These are phyloP conservation scores for Suhomyces maxii DNA, from an alignment of 1,139 yeast species.

Conservation along the genomic window DNA sequence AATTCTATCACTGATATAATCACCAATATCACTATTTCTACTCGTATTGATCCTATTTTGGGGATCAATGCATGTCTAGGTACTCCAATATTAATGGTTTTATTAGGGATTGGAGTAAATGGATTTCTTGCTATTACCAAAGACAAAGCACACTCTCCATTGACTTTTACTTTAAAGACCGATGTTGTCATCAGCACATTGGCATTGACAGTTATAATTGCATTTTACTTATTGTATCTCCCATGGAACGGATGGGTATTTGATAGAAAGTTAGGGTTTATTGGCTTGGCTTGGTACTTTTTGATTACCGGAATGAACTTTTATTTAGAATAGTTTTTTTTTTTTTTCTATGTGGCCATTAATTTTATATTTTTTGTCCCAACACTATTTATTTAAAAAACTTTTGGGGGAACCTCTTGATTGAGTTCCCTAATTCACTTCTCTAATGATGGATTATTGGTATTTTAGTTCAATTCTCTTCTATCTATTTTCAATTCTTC, in stretches of 20 bases:
- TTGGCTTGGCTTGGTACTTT: constrained; percentile 13
- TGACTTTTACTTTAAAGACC: constrained; percentile 25
- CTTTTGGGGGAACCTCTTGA: no score
- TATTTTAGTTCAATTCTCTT: no score
- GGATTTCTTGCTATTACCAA: constrained; percentile 23
- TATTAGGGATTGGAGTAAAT: constrained; percentile 44
- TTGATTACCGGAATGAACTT: constrained; percentile 12
- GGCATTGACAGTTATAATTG: constrained; percentile 26
- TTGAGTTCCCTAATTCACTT: no score
- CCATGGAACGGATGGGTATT: constrained; percentile 38
- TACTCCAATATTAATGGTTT: constrained; percentile 39
- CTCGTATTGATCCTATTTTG: constrained; percentile 33
- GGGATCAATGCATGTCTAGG: constrained; percentile 47
- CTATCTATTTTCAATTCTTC: background rate
- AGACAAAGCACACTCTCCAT: constrained; percentile 15
- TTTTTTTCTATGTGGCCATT: no score
- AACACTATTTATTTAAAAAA: no score
- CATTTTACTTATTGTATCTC: constrained; percentile 28
- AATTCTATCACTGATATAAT: constrained; percentile 45
- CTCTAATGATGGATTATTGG: no score
- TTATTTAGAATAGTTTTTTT: constrained; percentile 5
- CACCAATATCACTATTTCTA: constrained; percentile 40
- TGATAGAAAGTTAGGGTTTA: constrained; percentile 32
- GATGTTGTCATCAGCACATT: constrained; percentile 29
- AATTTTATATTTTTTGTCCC: no score